phyloP scores from a whole-genome alignment of 768 basidiomycete genomes.

The Ramaria sp. region DNA sequence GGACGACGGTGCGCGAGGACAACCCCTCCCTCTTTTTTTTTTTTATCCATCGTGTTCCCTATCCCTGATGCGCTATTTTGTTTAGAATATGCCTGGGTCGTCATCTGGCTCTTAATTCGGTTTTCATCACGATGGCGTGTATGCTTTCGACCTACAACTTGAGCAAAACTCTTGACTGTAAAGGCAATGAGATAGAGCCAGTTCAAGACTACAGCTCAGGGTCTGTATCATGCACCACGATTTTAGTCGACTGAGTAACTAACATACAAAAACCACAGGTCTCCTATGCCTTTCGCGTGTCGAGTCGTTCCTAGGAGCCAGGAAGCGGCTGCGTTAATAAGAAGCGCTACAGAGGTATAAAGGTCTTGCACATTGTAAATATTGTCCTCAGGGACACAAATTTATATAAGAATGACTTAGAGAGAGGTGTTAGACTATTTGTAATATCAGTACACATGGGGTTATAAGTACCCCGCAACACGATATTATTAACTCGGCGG shows the following conservation, averaged over 20 bases:
- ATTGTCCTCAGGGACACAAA: no score
- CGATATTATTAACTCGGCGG: no score
- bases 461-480: no score
- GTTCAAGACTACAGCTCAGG: not conserved
- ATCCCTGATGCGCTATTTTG: not conserved
- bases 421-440: no score
- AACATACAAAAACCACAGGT: constrained; percentile 3
- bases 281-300: constrained; percentile 15
- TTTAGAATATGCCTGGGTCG: constrained; percentile 23
- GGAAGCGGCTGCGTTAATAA: not conserved
- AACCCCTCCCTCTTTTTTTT: not conserved
- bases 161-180: not conserved
- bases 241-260: not conserved
- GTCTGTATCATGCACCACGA: not conserved
- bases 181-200: not conserved
- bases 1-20: constrained; percentile 1
- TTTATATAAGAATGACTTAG: no score
- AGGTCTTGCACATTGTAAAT: no score
- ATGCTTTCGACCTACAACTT: constrained; percentile 14
- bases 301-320: constrained; percentile 11
- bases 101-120: constrained; percentile 22
- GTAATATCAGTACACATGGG: no score
- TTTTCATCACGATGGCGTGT: constrained; percentile 24
- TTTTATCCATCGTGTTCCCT: no score
- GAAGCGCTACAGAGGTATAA: no score